Evolutionary conservation across 2,329 filamentous ascomycete species (phyloP), one percentile per base, ranked within the genome.

Genomic region (Bipolaris oryzae): DNA sequence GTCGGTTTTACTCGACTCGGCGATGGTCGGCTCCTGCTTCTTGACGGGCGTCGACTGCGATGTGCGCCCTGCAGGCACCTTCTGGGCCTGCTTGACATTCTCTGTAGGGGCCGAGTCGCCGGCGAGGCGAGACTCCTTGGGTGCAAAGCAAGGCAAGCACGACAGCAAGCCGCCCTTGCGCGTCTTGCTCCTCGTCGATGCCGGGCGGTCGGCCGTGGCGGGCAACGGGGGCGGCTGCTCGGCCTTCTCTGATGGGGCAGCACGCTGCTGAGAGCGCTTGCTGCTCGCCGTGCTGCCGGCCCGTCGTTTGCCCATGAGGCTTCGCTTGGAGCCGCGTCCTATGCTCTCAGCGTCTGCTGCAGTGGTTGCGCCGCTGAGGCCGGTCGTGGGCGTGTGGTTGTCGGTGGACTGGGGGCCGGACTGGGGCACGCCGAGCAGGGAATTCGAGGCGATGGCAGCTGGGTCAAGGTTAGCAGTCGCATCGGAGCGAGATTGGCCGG

Each of bases 61-160:
- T 20, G 74, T 75, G 46, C 76, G 74, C 13, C 67, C 67, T 7
- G 76, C 68, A 41, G 76, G 75, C 18, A 75, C 59, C 50, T 73
- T 76, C 49, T 69, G 71, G 18, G 74, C 69, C 47, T 77, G 76
- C 66, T 80, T 81, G 18, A 76, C 73, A 38, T 78, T 77, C 60
- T 80, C 77, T 23, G 74, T 78, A 37, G 85, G 81, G 55, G 85
- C 63, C n/a, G 64, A 63, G 43, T 75, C 70, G 28, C 58, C 66
- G 0, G 54, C 33, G 7, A 61, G 34, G 42, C 85, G 83, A 15
- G 82, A 81, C 61, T 84, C 81, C 60, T 88, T 87, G 47, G 87
- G 85, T 38, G 86, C 82, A 73, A 89, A 91, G 78, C 89, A 91
- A 58, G 83, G 86, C 56, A 91, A 80, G 52, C 91, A 82, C 11